Conservation (phyloP, 1,139 yeast genomes). For the Fermentozyma sake region DNA sequence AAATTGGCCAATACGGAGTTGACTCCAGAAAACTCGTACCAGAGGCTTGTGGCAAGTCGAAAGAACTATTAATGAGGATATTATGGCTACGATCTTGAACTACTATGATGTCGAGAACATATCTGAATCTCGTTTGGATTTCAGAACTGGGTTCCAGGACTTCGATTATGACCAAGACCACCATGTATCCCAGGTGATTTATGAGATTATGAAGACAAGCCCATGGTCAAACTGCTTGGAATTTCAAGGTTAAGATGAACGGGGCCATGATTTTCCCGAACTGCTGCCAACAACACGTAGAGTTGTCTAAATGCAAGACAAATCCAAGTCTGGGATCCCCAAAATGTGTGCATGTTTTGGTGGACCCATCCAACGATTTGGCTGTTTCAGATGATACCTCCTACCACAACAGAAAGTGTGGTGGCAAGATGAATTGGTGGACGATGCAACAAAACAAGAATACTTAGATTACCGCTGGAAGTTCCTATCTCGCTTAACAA, state of each 20-base stretch:
- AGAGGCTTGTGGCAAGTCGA: constrained; percentile 48
- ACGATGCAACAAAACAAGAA: too few species aligned
- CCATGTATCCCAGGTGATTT: constrained; percentile 17
- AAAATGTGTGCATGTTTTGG: constrained; percentile 37
- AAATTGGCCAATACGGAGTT: constrained; percentile 40
- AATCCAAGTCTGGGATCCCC: constrained; percentile 31
- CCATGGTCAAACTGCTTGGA: constrained; percentile 25
- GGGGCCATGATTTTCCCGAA: constrained; percentile 37
- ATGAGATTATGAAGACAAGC: constrained; percentile 26
- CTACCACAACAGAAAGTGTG: constrained; percentile 37
- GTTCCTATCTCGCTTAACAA: too few species aligned
- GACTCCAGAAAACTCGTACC: constrained; percentile 35
- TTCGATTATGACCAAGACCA: constrained; percentile 38
- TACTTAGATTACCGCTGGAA: too few species aligned
- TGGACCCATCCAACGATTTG: constrained; percentile 29
- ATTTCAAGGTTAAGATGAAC: constrained; percentile 20
- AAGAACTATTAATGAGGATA: constrained; percentile 40
- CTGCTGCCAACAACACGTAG: constrained; percentile 37
- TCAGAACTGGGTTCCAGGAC: constrained; percentile 28
- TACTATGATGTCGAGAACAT: constrained; percentile 43
- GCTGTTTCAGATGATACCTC: constrained; percentile 27
- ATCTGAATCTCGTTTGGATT: constrained; percentile 29
- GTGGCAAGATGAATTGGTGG: constrained; percentile 23
- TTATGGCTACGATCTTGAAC: constrained; percentile 38
- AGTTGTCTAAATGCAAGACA: constrained; percentile 34